A percentile compares a stretch with the other conserved stretches of the same genome.
Conservation (phyloP, 2,329 filamentous ascomycete genomes). For the Clonostachys rhizophaga region DNA sequence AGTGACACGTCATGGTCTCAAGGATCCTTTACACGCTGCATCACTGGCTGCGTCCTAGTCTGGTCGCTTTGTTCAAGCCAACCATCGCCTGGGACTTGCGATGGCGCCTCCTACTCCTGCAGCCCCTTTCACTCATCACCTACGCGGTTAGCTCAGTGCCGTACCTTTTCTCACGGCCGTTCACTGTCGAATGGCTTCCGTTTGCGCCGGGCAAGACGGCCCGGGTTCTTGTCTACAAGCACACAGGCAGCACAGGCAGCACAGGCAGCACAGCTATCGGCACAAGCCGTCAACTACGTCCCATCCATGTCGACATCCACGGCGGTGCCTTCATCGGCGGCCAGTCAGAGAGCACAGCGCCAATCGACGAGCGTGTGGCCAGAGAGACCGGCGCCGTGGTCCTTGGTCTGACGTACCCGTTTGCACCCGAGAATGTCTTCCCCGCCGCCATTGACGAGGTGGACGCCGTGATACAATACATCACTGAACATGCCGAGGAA, state of each 20-base stretch:
- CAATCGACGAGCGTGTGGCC: conserved; percentile 24
- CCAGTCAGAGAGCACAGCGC: conserved; percentile 28
- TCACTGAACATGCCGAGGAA: conserved; percentile 26
- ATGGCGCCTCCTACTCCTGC: conserved; percentile 36
- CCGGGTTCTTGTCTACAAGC: conserved; percentile 27
- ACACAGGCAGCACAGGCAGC: conserved; percentile 2
- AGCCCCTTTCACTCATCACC: conserved; percentile 30
- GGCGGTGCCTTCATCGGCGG: conserved; percentile 37
- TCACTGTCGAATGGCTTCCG: conserved; percentile 23
- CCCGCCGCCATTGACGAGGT: conserved; percentile 41
- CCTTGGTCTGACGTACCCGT: conserved; percentile 43
- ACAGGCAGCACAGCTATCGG: conserved; percentile 5
- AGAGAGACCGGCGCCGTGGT: conserved; percentile 34
- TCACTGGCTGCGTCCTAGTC: not conserved
- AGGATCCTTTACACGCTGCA: not conserved
- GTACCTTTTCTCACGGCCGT: conserved; percentile 27
- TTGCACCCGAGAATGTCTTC: conserved; percentile 45
- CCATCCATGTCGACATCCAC: conserved; percentile 38
- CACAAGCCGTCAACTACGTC: conserved; percentile 16
- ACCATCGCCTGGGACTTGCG: conserved; percentile 26
- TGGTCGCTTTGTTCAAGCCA: conserved; percentile 12
- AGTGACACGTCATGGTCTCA: too few relatives aligned
- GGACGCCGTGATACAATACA: conserved; percentile 32
- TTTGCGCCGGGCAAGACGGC: conserved; percentile 15
- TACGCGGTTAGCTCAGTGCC: conserved; percentile 26